These are phyloP conservation scores for Persicaria maculosa DNA, from an alignment of 148 eudicot genomes.

Conservation along the genomic window DNA sequence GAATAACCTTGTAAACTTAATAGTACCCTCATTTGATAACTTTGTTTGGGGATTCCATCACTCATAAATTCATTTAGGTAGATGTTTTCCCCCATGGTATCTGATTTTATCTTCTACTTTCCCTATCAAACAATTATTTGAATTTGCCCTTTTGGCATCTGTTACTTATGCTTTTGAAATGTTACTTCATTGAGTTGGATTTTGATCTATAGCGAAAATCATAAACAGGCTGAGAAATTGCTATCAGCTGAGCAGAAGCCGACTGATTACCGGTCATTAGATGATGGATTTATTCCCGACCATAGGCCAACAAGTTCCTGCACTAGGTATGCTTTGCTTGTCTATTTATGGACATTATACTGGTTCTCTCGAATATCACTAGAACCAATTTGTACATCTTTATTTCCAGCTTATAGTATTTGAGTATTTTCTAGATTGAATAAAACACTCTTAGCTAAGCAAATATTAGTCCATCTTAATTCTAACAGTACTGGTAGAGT, in stretches of 20 bases:
- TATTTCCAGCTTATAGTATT: not conserved
- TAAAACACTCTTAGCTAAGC: not conserved
- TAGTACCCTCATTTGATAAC: not conserved
- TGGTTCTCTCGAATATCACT: not conserved
- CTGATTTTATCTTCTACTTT: not conserved
- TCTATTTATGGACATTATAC: not conserved
- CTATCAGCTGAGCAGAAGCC: conserved; percentile 91
- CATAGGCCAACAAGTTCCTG: conserved; percentile 94
- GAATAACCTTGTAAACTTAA: not conserved
- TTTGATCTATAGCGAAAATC: conserved; percentile 12
- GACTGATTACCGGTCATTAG: conserved; percentile 81
- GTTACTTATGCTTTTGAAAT: not conserved
- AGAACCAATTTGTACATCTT: not conserved
- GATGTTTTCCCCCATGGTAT: not conserved
- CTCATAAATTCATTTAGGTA: not conserved
- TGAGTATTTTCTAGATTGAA: not conserved
- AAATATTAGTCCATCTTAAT: too few relatives aligned
- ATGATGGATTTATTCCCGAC: conserved; percentile 87
- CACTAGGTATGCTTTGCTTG: conserved; percentile 46
- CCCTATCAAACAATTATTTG: not conserved
- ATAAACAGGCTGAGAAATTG: conserved; percentile 74
- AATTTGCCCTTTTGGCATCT: conserved; percentile 1
- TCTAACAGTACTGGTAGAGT: too few relatives aligned
- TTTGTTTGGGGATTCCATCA: not conserved
- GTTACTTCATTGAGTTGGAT: conserved; percentile 10